Evolutionary conservation across 2,329 filamentous ascomycete species (phyloP).

Genomic region (Boeremia exigua): DNA sequence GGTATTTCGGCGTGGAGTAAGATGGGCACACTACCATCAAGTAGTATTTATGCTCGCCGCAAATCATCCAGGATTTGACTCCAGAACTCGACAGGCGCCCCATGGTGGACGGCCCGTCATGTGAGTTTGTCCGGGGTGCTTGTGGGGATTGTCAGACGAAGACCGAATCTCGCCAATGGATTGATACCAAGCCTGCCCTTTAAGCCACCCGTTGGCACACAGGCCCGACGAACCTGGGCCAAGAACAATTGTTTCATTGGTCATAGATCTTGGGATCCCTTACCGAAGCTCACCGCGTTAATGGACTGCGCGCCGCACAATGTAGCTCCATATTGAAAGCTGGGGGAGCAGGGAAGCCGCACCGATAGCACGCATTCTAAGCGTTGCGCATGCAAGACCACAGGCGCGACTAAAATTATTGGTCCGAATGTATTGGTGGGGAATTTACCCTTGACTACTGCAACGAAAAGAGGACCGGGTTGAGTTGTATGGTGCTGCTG

Average conservation of each 20-base stretch:
- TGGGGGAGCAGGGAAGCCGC: constrained; percentile 20
- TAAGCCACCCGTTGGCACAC: constrained; percentile 30
- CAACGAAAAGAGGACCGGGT: not conserved
- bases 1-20: constrained; percentile 22
- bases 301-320: constrained; percentile 23
- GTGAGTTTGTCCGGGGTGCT: constrained; percentile 23
- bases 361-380: constrained; percentile 13
- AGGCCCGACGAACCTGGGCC: constrained; percentile 31
- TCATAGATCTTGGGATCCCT: constrained; percentile 5
- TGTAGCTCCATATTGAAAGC: constrained; percentile 18
- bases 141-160: constrained; percentile 21
- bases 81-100: constrained; percentile 5
- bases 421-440: constrained; percentile 1
- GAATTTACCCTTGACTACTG: not conserved
- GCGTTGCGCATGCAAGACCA: constrained; percentile 16
- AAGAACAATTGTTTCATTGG: constrained; percentile 20
- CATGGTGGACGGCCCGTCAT: constrained; percentile 20
- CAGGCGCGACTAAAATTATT: constrained; percentile 11
- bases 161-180: constrained; percentile 23
- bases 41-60: constrained; percentile 28
- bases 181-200: constrained; percentile 16
- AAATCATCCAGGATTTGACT: constrained; percentile 3
- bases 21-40: constrained; percentile 11
- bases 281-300: constrained; percentile 11
- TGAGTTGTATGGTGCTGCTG: not conserved